Base-by-base conservation (phyloP, 2,329 filamentous ascomycete species). In the Tolypocladium album region DNA sequence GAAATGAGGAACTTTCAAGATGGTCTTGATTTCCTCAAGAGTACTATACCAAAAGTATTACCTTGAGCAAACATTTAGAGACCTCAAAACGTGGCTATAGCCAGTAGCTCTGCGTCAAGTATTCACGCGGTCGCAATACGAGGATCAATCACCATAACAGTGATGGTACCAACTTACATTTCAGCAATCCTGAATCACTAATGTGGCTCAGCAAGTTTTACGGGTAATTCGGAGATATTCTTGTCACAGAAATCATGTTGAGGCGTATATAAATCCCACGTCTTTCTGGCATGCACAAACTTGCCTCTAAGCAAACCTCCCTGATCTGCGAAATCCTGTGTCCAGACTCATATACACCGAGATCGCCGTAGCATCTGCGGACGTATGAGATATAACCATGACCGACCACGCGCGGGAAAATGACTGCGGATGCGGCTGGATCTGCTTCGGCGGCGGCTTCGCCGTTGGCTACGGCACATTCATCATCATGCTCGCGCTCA, bases 391-490 rank as follows among this genome's bases (percentile, higher is more conserved):
- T 20, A 53, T 15, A 13, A 9, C 17, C 27, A 53, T 53, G 50
- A 31, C 50, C 8, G 27, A 17, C 50, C 4, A 36, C 31, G 17
- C 50, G 27, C 50, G 27, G 11, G 27, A 36, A 4, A 53, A n/a
- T 6, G 31, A 13, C 27, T 22, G 8, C 8, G 50, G 12, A n/a
- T 31, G 17, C 50, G 27, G 27, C 50, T 43, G 36, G 57, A 31
- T 39, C 15, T 59, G 42, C 31, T 58, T 60, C 34, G 56, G 40
- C 15, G 13, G 52, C 22, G 59, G 59, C 47, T 55, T 60, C 56
- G 39, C 22, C 17, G 27, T 55, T 36, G 59, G 59, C 12, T 60
- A 50, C 59, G 59, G 56, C 56, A 24, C 40, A 17, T 58, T 57
- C 34, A 17, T 60, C 56, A 24, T 58, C 31, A 55, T 55, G 40